These are phyloP conservation scores for Lactarius deliciosus DNA, from an alignment of 768 basidiomycete genomes.

Conservation along the genomic window DNA sequence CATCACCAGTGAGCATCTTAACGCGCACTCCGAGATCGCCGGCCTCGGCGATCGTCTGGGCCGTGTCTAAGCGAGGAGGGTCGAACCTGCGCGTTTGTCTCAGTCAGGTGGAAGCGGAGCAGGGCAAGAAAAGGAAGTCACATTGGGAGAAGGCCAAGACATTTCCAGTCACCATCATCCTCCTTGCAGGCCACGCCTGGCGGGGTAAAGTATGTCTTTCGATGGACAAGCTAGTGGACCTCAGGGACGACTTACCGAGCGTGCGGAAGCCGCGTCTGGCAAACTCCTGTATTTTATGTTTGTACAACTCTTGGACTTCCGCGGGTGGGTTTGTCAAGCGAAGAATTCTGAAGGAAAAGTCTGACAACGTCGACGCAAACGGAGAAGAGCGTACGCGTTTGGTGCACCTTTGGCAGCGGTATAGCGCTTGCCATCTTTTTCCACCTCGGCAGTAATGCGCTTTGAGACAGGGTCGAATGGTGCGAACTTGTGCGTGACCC, in stretches of 20 bases:
- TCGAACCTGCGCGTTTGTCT: slow-evolving; percentile 42
- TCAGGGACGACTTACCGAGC: slow-evolving; percentile 33
- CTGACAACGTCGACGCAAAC: neutral
- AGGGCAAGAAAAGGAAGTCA: neutral
- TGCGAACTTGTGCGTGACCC: slow-evolving; percentile 47
- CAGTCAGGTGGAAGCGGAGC: neutral
- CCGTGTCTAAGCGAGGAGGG: slow-evolving; percentile 47
- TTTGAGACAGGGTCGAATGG: slow-evolving; percentile 54
- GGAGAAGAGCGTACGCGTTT: slow-evolving; percentile 35
- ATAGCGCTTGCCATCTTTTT: slow-evolving; percentile 44
- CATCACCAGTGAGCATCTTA: slow-evolving; percentile 55
- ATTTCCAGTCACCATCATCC: slow-evolving; percentile 43
- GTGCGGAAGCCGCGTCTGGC: slow-evolving; percentile 47
- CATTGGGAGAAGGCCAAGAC: slow-evolving; percentile 41
- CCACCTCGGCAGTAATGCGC: slow-evolving; percentile 50
- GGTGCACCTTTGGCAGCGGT: slow-evolving; percentile 49
- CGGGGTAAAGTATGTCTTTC: neutral
- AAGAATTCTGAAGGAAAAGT: slow-evolving; percentile 38
- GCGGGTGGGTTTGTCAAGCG: slow-evolving; percentile 40
- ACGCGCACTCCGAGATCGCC: slow-evolving; percentile 44
- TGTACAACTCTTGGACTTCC: slow-evolving; percentile 38
- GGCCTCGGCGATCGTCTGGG: slow-evolving; percentile 46
- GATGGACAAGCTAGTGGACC: neutral
- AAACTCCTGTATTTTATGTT: slow-evolving; percentile 39
- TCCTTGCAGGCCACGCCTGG: slow-evolving; percentile 46